phyloP scores from a whole-genome alignment of 139 green algal species.

The Auxenochlorella pyrenoidosa region DNA sequence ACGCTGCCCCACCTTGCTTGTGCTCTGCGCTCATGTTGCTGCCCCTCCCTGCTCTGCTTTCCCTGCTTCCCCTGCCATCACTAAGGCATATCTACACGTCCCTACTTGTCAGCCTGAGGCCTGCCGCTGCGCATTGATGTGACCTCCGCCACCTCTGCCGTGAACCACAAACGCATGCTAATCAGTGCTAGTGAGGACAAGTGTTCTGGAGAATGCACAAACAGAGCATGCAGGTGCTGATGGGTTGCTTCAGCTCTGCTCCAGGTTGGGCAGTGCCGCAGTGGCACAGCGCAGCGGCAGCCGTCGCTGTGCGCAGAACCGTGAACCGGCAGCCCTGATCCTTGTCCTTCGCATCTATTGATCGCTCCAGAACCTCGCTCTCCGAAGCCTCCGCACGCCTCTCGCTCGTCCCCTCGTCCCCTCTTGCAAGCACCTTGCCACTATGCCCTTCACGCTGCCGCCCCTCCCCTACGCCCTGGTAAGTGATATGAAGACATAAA shows the following conservation, averaged over 20 bases:
- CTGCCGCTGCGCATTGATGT: background rate
- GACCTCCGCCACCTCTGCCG: background rate
- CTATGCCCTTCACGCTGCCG: constrained; percentile 51
- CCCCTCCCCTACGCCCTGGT: constrained; percentile 54
- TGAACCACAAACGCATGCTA: background rate
- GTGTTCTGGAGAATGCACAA: background rate
- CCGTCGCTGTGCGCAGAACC: background rate
- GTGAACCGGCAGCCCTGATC: background rate
- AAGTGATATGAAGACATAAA: background rate
- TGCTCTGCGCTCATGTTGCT: background rate
- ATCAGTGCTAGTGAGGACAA: background rate
- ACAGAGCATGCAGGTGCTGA: background rate
- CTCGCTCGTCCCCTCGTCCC: too few species aligned
- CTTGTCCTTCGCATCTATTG: too few species aligned
- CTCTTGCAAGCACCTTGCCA: background rate
- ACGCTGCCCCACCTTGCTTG: background rate
- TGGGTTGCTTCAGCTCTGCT: background rate
- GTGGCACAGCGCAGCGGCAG: background rate
- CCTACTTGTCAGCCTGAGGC: background rate
- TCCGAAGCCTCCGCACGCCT: too few species aligned
- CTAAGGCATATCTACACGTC: too few species aligned
- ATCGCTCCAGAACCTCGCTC: too few species aligned
- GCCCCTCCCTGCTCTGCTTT: background rate
- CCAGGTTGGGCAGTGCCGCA: too few species aligned
- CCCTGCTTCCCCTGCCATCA: background rate